Percentiles rank a stretch among this genome's conserved stretches.
These are phyloP conservation scores for Parasitella parasitica DNA, from an alignment of 371 early-diverging fungal species.

Conservation along the genomic window DNA sequence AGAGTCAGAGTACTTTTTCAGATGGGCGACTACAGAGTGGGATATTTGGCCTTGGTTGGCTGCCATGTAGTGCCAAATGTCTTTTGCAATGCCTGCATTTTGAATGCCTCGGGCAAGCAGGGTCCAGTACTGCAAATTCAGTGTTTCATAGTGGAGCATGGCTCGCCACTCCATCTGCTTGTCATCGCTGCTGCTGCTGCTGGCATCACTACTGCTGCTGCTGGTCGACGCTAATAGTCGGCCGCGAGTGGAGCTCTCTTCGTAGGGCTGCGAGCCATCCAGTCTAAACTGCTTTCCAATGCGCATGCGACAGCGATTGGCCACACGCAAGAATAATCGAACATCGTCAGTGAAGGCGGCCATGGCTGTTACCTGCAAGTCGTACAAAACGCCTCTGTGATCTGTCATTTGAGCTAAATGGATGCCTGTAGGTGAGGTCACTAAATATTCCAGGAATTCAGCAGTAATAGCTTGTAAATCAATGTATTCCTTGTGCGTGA, in stretches of 20 bases:
- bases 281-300: conserved; percentile 50
- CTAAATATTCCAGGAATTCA: conserved; percentile 57
- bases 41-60: conserved; percentile 27
- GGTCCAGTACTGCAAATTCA: conserved; percentile 57
- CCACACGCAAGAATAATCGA: conserved; percentile 56
- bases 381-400: conserved; percentile 65
- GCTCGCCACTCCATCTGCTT: conserved; percentile 19
- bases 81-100: conserved; percentile 38
- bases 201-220: neutral
- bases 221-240: conserved; percentile 9
- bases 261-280: conserved; percentile 45
- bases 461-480: conserved; percentile 56
- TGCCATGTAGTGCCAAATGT: conserved; percentile 39
- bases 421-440: conserved; percentile 63
- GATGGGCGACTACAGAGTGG: conserved; percentile 28
- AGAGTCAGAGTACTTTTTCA: conserved; percentile 11
- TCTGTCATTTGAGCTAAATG: conserved; percentile 62
- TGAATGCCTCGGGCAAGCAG: conserved; percentile 48
- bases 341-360: conserved; percentile 68
- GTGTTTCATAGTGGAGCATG: conserved; percentile 36
- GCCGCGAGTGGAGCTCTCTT: conserved; percentile 23
- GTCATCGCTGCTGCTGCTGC: neutral
- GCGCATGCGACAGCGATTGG: conserved; percentile 65
- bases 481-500: conserved; percentile 68
- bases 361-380: conserved; percentile 62